Conservation (phyloP, 2,329 filamentous ascomycete species). For the Phoma sp. region DNA sequence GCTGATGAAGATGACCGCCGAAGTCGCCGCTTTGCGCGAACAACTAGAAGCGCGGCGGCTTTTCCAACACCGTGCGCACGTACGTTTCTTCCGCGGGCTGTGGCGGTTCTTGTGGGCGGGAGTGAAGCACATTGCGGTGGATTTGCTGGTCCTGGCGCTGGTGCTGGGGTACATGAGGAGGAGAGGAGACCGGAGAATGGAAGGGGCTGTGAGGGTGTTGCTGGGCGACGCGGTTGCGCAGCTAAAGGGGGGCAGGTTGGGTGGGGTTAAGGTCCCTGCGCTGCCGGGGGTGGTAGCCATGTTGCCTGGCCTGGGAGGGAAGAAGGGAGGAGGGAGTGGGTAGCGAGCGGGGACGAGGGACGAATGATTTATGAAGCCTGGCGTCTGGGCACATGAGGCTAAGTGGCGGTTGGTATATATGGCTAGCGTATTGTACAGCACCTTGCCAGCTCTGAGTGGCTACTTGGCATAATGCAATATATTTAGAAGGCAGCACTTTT, state of each 20-base stretch:
- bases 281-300: conserved; percentile 7
- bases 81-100: conserved; percentile 62
- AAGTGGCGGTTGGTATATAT: too few species aligned
- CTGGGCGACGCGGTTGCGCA: conserved; percentile 56
- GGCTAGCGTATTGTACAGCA: background rate
- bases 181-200: conserved; percentile 72
- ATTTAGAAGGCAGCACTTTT: too few species aligned
- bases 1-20: conserved; percentile 86
- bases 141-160: conserved; percentile 69
- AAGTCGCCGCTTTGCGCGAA: conserved; percentile 89
- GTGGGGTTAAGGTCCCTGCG: conserved; percentile 8
- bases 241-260: conserved; percentile 37
- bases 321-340: background rate
- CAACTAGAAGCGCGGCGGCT: conserved; percentile 81
- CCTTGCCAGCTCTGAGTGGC: too few species aligned
- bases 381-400: background rate
- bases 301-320: conserved; percentile 25
- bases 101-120: conserved; percentile 70
- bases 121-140: conserved; percentile 75
- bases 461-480: too few species aligned
- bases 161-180: conserved; percentile 75
- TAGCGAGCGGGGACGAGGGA: too few species aligned
- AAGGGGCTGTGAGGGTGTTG: conserved; percentile 73
- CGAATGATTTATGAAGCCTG: background rate
- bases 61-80: conserved; percentile 67